Base-by-base conservation (phyloP, 768 basidiomycete species). In the Pulveroboletus ravenelii region DNA sequence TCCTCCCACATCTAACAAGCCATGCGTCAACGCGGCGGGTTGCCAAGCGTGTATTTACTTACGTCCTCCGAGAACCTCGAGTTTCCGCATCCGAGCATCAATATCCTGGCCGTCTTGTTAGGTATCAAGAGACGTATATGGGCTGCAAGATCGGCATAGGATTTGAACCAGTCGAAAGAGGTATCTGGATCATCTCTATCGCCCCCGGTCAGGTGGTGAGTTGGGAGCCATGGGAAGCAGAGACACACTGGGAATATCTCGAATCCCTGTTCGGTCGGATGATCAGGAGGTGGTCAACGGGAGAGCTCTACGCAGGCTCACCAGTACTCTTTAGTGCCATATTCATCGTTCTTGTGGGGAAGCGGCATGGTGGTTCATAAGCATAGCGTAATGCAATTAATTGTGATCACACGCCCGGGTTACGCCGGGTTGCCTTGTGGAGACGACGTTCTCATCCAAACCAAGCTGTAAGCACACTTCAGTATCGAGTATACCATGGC, bases 71-170 rank as follows among this genome's bases (percentile, higher is more conserved):
- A 88, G 36, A 92, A 70, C 48, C 70, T 87, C 3, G 89, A 89
- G 66, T 91, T 92, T 10, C 90, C 89, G 61, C 89, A 92, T 47
- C 87, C 88, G 15, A 93, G 80, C 77, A 93, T 85, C 40, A 92
- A 66, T 55, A 92, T 86, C 23, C 75, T 72, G 2, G 81, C 75
- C 5, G 63, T 61, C 63, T 77, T 85, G 53, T 79, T 69, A 0
- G 87, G 87, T 18, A 93, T 76, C 30, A 85, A 69, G 31, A 77
- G 77, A 36, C 75, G 75, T 17, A 93, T 65, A 17, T 84, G 66
- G 42, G 76, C 66, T 7, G 82, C 76, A n/a, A 93, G 72, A 50
- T 93, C 89, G 2, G 67, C 64, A 59, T 91, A 93, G 9, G 82
- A 81, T 64, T 89, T 91, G 73, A 91, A 91, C 90, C 90, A 93